Base-by-base conservation (phyloP, 139 green algal genomes). In the Chlorella sp. region DNA sequence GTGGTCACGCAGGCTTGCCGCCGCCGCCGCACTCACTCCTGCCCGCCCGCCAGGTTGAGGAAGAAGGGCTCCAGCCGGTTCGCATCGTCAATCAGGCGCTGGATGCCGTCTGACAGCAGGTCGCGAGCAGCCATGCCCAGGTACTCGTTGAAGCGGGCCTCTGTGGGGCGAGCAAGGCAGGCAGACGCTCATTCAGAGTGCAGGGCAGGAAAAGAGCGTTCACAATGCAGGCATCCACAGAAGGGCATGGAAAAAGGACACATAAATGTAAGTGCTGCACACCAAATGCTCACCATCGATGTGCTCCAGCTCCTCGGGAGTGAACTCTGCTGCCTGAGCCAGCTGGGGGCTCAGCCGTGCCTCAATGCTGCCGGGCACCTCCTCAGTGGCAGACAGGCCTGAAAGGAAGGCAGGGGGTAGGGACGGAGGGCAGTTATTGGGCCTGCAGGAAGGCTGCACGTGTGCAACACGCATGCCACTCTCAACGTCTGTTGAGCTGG, bases 11-110 rank as follows among this genome's bases (percentile, higher is more conserved):
- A 21, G 51, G 51, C 44, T 51, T 21, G 51, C 51, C 51, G 51
- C 51, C 51, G 51, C 51, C 51, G 51, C 51, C 9, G 51, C 51
- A 41, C 51, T 82, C 76, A 93, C 78, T 93, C 90, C 32, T 88
- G 81, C 32, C 89, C 89, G 20, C 82, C 82, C 0, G 87, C 86
- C 41, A 86, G 83, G 38, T 85, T 90, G 7, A 74, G 60, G 74
- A 94, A 92, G 68, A 86, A 88, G 4, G 91, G 91, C 82, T 92
- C 85, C 38, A 94, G 60, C 7, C 87, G 82, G 32, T 89, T 86
- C 2, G 91, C 86, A 56, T 93, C 91, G 32, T 83, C 81, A 38
- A 93, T 81, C 34, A 93, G 73, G 2, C 80, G 76, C 6, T 88
- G 38, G n/a, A 94, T 71, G 25, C 90, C 85, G 39, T 82, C 38